Percentiles rank a stretch among this genome's conserved stretches.
Conservation (phyloP, 2,329 filamentous ascomycete genomes). For the Fusarium piperis region DNA sequence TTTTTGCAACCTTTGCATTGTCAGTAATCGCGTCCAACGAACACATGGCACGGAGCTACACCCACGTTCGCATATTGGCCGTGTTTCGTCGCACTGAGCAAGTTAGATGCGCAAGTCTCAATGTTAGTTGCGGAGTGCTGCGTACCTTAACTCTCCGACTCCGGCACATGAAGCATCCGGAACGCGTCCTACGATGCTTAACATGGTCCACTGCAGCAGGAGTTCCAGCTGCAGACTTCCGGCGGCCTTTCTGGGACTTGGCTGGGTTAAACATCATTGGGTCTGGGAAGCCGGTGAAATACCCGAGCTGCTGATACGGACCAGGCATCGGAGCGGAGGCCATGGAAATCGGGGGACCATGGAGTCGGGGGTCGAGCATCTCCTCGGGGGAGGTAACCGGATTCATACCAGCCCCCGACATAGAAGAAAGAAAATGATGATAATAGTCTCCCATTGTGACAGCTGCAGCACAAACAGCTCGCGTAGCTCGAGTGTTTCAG, state of each 20-base stretch:
- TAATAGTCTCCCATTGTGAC: conserved; percentile 65
- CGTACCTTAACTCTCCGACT: conserved; percentile 83
- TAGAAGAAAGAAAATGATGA: conserved; percentile 63
- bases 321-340: conserved; percentile 49
- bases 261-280: conserved; percentile 58
- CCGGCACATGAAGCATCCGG: conserved; percentile 92
- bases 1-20: conserved; percentile 81
- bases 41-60: neutral
- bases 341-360: conserved; percentile 44
- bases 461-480: conserved; percentile 7
- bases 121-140: neutral
- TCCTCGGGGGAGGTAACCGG: conserved; percentile 53
- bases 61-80: conserved; percentile 84
- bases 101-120: conserved; percentile 17
- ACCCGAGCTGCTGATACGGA: conserved; percentile 59
- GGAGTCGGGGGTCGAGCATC: conserved; percentile 49
- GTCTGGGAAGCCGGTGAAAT: conserved; percentile 62
- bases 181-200: conserved; percentile 92
- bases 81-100: conserved; percentile 85
- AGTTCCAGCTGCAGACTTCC: conserved; percentile 56
- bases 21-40: conserved; percentile 12
- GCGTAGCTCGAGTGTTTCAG: conserved; percentile 13
- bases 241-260: conserved; percentile 60
- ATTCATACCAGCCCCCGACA: conserved; percentile 57
- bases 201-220: conserved; percentile 71